Evolutionary conservation across 2,329 filamentous ascomycete species (phyloP), one percentile per base, ranked within the genome.

Genomic region (Penicillium hesseltinei): DNA sequence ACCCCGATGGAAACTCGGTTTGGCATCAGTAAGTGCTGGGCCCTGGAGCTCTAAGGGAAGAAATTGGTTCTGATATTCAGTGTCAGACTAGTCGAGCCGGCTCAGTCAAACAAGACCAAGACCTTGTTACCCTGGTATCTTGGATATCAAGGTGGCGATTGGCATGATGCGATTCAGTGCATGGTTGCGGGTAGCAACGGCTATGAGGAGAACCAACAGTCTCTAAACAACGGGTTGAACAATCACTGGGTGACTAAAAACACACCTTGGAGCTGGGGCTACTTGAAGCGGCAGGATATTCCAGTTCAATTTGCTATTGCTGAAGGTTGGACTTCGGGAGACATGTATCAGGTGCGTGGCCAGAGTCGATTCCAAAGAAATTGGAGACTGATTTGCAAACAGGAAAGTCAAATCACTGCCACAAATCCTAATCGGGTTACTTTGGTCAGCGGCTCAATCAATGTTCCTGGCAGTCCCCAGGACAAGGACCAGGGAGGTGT

Each of bases 301-400:
- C 82, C 82, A 0, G 75, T 81, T 17, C 82, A 84, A 19, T 84
- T 80, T 66, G 77, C 78, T 4, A 76, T 84, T 61, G 82, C 81
- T 0, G 82, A 84, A 54, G 79, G 74, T 10, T 84, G 79, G 77
- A 81, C 81, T 0, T 64, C 82, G 19, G 81, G 75, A 2, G 83
- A 85, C 63, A 84, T 84, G 81, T 84, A 84, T 58, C 81, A 80
- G 63, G 75, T 75, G 46, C 8, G 54, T 17, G 45, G 35, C 19
- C 0, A 47, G 29, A 40, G 10, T 25, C 4, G n/a, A 45, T 23
- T 9, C 35, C 2, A 10, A 15, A 5, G 4, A 27, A 23, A 15
- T 21, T 11, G 2, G 25, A n/a, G 4, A 15, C 57, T 57, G 38
- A 56, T 25, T 7, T 29, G n/a, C 29, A 55, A 33, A 17, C 54